Conservation (phyloP, 2,329 filamentous ascomycete genomes). For the Hypoxylon sp. region DNA sequence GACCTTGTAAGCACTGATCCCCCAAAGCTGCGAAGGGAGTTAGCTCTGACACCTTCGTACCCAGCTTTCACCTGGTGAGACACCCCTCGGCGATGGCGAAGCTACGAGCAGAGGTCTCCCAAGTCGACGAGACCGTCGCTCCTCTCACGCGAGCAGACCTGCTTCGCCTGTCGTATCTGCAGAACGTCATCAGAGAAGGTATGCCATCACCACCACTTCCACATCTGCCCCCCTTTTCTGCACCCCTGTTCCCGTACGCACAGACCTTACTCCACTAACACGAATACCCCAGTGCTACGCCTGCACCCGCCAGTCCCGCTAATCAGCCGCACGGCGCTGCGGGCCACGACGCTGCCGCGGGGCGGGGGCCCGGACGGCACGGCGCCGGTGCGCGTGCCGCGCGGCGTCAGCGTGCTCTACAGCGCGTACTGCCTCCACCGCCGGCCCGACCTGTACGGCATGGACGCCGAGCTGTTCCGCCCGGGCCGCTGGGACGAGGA, state of each 20-base stretch:
- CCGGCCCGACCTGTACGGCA: conserved; percentile 49
- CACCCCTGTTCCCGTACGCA: no score
- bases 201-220: neutral
- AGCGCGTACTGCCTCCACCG: conserved; percentile 56
- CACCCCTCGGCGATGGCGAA: conserved; percentile 36
- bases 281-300: conserved; percentile 15
- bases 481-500: conserved; percentile 54
- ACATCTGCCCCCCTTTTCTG: no score
- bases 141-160: conserved; percentile 32
- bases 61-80: conserved; percentile 38
- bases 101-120: conserved; percentile 32
- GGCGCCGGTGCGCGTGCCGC: conserved; percentile 41
- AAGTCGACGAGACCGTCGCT: conserved; percentile 22
- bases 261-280: neutral
- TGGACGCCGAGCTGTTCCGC: conserved; percentile 53
- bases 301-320: conserved; percentile 40
- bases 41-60: neutral
- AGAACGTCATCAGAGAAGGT: conserved; percentile 41
- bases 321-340: conserved; percentile 34
- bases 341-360: conserved; percentile 37
- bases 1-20: conserved; percentile 34
- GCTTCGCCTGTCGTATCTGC: conserved; percentile 33
- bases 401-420: conserved; percentile 51
- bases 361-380: conserved; percentile 39
- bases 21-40: neutral